Conservation (phyloP, 2,329 filamentous ascomycete genomes). For the Paecilomyces niveus region DNA sequence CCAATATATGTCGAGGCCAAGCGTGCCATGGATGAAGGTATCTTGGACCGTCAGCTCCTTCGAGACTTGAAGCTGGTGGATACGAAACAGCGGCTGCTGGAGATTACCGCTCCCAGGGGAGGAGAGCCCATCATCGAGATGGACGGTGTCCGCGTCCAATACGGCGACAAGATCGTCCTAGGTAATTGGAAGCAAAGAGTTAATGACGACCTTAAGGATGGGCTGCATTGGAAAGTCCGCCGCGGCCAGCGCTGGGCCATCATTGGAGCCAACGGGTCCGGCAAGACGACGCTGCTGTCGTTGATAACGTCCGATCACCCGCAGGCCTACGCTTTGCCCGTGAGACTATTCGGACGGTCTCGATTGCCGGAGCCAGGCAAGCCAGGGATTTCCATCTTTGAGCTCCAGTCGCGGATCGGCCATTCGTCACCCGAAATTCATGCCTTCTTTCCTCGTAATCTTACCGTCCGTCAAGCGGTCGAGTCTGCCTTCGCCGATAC, state of each 20-base stretch:
- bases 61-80: constrained; percentile 15
- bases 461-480: constrained; percentile 66
- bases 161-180: constrained; percentile 68
- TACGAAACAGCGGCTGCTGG: constrained; percentile 8
- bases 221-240: constrained; percentile 75
- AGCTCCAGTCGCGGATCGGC: constrained; percentile 81
- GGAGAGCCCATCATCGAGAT: constrained; percentile 79
- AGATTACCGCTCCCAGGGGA: constrained; percentile 14
- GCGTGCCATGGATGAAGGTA: constrained; percentile 11
- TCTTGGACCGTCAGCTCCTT: constrained; percentile 18
- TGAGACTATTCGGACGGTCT: constrained; percentile 76
- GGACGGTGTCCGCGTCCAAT: constrained; percentile 73
- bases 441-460: constrained; percentile 74
- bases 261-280: constrained; percentile 87
- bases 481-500: constrained; percentile 90
- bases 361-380: constrained; percentile 67
- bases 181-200: constrained; percentile 68
- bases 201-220: constrained; percentile 46
- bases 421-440: constrained; percentile 94
- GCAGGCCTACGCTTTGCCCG: constrained; percentile 82
- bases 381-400: constrained; percentile 79
- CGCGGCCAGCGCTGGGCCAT: constrained; percentile 85
- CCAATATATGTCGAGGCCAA: constrained; percentile 8
- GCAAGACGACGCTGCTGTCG: constrained; percentile 90
- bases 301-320: constrained; percentile 94